Evolutionary conservation across 2,329 filamentous ascomycete genomes (phyloP).

Genomic region (Cladosporium velox): DNA sequence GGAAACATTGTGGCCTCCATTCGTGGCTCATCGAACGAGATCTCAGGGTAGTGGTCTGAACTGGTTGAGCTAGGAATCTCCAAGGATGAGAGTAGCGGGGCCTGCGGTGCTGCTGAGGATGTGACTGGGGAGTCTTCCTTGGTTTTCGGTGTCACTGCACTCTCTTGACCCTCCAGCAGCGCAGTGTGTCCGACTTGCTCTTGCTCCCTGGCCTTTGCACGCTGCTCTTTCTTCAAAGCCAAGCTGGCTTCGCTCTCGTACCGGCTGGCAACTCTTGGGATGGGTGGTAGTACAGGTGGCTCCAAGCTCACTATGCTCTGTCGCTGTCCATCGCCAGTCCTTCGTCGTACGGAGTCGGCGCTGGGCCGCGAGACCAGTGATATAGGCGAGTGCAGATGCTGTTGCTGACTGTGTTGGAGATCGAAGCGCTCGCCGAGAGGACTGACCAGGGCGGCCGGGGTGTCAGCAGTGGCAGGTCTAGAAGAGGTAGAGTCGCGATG

Average conservation of each 20-base stretch:
- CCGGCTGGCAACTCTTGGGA: constrained; percentile 40
- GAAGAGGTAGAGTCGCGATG: constrained; percentile 16
- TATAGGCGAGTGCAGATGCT: constrained; percentile 4
- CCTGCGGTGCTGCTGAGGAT: constrained; percentile 1
- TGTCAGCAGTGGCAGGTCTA: neutral
- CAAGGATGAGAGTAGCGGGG: neutral
- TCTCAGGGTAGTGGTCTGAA: constrained; percentile 7
- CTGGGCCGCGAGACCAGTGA: constrained; percentile 14
- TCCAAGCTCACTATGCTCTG: constrained; percentile 23
- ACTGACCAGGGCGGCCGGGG: constrained; percentile 11
- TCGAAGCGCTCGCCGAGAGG: constrained; percentile 16
- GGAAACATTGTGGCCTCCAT: constrained; percentile 23
- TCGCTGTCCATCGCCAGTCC: constrained; percentile 30
- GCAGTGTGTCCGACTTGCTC: neutral
- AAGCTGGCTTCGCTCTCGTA: constrained; percentile 11
- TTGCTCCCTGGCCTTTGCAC: constrained; percentile 1
- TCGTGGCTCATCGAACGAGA: constrained; percentile 18
- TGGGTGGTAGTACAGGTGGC: constrained; percentile 51
- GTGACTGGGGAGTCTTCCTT: neutral
- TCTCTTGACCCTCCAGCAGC: neutral
- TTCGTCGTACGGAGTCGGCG: constrained; percentile 22
- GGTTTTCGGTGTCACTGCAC: neutral
- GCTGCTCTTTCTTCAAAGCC: constrained; percentile 8
- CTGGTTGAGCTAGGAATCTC: neutral
- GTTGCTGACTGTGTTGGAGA: neutral